phyloP scores from a whole-genome alignment of 1,139 yeast species.

The Yamadazyma diddensiae region DNA sequence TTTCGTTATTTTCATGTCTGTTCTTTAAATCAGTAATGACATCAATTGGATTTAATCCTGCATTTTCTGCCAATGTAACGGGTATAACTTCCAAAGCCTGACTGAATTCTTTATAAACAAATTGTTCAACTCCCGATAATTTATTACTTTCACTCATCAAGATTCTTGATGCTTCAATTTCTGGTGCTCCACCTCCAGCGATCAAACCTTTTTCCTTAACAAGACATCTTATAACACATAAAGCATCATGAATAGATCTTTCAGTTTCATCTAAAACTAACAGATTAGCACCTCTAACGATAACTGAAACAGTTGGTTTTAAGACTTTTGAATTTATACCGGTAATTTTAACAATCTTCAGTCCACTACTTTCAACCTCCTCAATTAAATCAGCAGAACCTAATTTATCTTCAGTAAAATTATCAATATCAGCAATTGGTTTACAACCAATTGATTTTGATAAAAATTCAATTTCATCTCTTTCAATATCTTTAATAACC shows the following conservation, averaged over 20 bases:
- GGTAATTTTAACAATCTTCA: slow-evolving; percentile 87
- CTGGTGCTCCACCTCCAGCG: slow-evolving; percentile 99
- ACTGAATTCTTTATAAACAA: slow-evolving; percentile 95
- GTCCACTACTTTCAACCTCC: slow-evolving; percentile 88
- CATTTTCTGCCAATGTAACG: slow-evolving; percentile 95
- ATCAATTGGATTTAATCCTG: slow-evolving; percentile 91
- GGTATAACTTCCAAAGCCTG: slow-evolving; percentile 95
- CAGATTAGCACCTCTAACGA: slow-evolving; percentile 92
- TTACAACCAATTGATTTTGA: slow-evolving; percentile 90
- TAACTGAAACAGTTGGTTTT: slow-evolving; percentile 81
- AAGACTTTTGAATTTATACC: slow-evolving; percentile 63
- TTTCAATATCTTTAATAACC: slow-evolving; percentile 93
- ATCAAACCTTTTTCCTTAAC: slow-evolving; percentile 92
- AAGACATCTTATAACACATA: slow-evolving; percentile 93
- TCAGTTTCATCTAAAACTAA: slow-evolving; percentile 93
- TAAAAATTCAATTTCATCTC: slow-evolving; percentile 94
- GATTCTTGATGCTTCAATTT: slow-evolving; percentile 85
- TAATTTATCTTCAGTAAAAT: slow-evolving; percentile 87
- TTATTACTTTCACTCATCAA: slow-evolving; percentile 74
- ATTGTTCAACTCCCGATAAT: slow-evolving; percentile 87
- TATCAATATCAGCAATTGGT: slow-evolving; percentile 93
- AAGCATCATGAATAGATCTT: slow-evolving; percentile 94
- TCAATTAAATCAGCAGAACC: slow-evolving; percentile 92
- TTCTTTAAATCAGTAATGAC: slow-evolving; percentile 94
- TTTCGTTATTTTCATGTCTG: slow-evolving; percentile 88